Conservation (phyloP, 305 asterid species). For the Solanum hybrid region DNA sequence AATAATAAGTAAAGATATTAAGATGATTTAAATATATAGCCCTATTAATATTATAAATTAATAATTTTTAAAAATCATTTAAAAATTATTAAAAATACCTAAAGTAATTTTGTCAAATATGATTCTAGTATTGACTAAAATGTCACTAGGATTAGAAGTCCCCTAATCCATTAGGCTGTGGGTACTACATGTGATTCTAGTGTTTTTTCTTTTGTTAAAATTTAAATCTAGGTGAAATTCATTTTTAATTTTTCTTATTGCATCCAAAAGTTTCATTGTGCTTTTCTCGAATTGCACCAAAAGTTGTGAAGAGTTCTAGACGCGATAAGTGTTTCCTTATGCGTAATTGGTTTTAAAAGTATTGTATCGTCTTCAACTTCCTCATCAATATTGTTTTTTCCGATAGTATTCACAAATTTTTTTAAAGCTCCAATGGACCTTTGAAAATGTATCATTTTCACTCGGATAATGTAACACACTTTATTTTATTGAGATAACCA, state of each 20-base stretch:
- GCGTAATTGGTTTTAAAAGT: not conserved
- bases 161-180: not conserved
- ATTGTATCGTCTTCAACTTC: not conserved
- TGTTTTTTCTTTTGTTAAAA: not conserved
- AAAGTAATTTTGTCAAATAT: no score
- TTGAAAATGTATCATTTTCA: not conserved
- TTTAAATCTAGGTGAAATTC: no score
- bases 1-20: not conserved
- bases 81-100: no score
- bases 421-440: not conserved
- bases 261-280: rapidly evolving
- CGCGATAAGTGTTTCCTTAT: no score
- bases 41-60: no score
- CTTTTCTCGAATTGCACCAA: not conserved
- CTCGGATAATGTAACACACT: no score
- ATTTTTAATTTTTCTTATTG: no score
- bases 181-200: not conserved
- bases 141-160: not conserved
- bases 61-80: no score
- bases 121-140: no score
- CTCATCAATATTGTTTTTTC: not conserved
- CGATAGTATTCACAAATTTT: not conserved
- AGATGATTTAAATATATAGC: not conserved
- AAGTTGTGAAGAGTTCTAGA: no score
- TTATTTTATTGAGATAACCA: no score